phyloP scores from a whole-genome alignment of 768 basidiomycete species.

The Suillus americanus region DNA sequence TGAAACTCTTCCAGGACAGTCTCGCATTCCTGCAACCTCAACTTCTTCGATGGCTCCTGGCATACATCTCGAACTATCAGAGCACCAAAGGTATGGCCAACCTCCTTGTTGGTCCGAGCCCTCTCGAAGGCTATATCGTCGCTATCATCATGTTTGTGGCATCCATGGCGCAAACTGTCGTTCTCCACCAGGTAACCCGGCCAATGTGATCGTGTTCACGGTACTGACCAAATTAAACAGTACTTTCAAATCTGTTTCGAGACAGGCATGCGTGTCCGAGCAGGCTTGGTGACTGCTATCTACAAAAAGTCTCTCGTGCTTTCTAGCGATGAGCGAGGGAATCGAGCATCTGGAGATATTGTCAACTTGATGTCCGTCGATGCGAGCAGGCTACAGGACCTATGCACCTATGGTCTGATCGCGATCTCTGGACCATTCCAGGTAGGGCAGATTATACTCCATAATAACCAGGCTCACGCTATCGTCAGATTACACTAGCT shows the following conservation, averaged over 20 bases:
- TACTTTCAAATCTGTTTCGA: constrained; percentile 86
- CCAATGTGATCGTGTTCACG: not conserved
- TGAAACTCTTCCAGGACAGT: constrained; percentile 80
- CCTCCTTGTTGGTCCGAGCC: constrained; percentile 30
- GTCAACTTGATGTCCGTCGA: constrained; percentile 94
- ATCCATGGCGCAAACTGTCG: constrained; percentile 74
- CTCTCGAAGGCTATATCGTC: constrained; percentile 72
- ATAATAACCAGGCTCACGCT: not conserved
- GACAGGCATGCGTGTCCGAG: constrained; percentile 92
- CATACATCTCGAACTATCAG: constrained; percentile 82
- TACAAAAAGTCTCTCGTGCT: constrained; percentile 86
- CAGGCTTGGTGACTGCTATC: constrained; percentile 82
- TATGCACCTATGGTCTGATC: constrained; percentile 83
- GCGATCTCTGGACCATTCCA: constrained; percentile 85
- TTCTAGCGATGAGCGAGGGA: constrained; percentile 77
- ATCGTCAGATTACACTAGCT: constrained; percentile 70
- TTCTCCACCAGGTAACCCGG: constrained; percentile 69
- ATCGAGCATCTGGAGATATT: constrained; percentile 83
- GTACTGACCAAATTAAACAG: constrained; percentile 32
- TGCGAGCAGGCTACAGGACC: constrained; percentile 73
- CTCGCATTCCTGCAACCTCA: constrained; percentile 88
- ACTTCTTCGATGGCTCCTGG: constrained; percentile 73
- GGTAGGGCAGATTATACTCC: constrained; percentile 36
- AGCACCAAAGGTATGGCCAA: constrained; percentile 35
- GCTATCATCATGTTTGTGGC: constrained; percentile 78